These are phyloP conservation scores for Pleodorina starrii DNA, from an alignment of 139 green algal genomes.

Conservation along the genomic window DNA sequence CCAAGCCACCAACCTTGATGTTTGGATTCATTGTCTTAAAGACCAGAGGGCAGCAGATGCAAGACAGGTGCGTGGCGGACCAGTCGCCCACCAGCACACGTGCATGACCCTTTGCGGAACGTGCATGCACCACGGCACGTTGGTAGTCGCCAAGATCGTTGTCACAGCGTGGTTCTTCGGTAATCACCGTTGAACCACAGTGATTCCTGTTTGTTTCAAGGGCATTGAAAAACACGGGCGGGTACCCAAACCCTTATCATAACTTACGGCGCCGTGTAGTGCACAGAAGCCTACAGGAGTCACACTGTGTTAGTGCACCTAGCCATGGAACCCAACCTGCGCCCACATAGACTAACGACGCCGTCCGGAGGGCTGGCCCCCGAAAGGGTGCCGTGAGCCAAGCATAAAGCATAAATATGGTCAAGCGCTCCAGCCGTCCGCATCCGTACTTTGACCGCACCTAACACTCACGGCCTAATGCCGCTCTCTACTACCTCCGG, in stretches of 20 bases:
- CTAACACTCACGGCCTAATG: not conserved
- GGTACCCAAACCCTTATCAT: not conserved
- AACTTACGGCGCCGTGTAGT: not conserved
- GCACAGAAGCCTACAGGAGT: not conserved
- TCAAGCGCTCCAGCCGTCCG: too few species aligned
- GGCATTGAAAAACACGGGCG: not conserved
- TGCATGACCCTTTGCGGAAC: not conserved
- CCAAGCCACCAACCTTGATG: not conserved
- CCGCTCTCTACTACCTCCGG: not conserved
- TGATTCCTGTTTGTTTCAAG: not conserved
- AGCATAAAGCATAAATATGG: too few species aligned
- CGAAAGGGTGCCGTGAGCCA: too few species aligned
- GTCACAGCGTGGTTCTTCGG: not conserved
- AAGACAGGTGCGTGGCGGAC: conserved; percentile 16
- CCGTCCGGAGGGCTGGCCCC: not conserved
- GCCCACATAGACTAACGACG: not conserved
- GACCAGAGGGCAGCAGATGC: conserved; percentile 9
- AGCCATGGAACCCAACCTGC: not conserved
- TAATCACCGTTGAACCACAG: conserved; percentile 12
- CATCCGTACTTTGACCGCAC: too few species aligned
- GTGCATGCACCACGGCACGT: not conserved
- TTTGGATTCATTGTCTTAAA: conserved; percentile 4
- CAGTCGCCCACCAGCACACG: conserved; percentile 18
- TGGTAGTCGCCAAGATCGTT: not conserved
- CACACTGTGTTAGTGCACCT: not conserved